Evolutionary conservation across 2,329 filamentous ascomycete species (phyloP).

Genomic region (Aspergillus neoniger): DNA sequence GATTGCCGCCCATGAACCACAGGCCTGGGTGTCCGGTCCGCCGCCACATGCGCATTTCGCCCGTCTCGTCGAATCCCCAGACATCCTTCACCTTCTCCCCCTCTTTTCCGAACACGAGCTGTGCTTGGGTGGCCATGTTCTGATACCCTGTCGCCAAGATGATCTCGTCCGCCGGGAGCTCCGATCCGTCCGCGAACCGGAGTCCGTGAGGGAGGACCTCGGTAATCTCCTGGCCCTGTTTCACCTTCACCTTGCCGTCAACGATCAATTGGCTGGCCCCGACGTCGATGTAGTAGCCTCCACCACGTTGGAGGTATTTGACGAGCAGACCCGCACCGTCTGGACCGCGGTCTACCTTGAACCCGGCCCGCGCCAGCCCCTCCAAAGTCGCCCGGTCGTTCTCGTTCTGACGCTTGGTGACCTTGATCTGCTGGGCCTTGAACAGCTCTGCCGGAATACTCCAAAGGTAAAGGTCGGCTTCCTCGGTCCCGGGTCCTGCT

Average conservation of each 20-base stretch:
- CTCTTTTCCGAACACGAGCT: slow-evolving; percentile 62
- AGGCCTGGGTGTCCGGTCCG: slow-evolving; percentile 64
- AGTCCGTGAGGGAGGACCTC: slow-evolving; percentile 54
- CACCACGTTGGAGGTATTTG: slow-evolving; percentile 67
- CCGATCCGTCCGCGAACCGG: slow-evolving; percentile 58
- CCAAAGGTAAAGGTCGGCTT: slow-evolving; percentile 64
- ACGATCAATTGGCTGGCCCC: slow-evolving; percentile 63
- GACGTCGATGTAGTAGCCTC: slow-evolving; percentile 72
- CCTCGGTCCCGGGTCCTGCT: slow-evolving; percentile 61
- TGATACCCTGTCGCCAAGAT: slow-evolving; percentile 62
- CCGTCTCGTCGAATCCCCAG: slow-evolving; percentile 62
- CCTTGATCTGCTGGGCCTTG: slow-evolving; percentile 59
- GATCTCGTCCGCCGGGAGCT: slow-evolving; percentile 65
- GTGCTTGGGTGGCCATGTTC: slow-evolving; percentile 67
- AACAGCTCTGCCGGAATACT: slow-evolving; percentile 60
- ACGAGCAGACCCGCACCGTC: slow-evolving; percentile 59
- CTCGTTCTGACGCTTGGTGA: slow-evolving; percentile 42
- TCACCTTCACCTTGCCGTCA: slow-evolving; percentile 66
- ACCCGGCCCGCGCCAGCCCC: slow-evolving; percentile 58
- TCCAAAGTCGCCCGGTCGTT: slow-evolving; percentile 41
- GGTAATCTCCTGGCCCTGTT: slow-evolving; percentile 61
- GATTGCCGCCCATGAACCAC: slow-evolving; percentile 68
- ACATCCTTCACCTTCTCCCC: slow-evolving; percentile 62
- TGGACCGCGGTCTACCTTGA: slow-evolving; percentile 61
- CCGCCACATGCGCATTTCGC: slow-evolving; percentile 63